Evolutionary conservation across 1,284 basidiomycete genomes (phyloP).

Genomic region (Cutaneotrichosporon curvatum): DNA sequence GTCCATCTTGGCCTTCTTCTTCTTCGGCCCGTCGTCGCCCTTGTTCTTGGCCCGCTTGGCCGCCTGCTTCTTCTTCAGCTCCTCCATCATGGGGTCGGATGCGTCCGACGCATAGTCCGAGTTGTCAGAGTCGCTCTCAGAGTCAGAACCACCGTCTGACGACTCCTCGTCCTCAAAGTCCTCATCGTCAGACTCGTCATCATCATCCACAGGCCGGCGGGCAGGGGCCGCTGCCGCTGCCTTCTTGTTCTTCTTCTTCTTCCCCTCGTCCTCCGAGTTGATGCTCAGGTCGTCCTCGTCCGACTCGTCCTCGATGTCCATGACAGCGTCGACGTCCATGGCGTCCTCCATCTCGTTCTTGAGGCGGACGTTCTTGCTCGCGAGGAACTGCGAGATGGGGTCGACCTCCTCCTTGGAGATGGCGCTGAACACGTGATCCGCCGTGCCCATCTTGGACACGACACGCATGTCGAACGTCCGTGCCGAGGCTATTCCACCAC

Average conservation of each 20-base stretch:
- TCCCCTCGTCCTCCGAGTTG: constrained; percentile 34
- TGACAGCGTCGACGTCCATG: constrained; percentile 58
- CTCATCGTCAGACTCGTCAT: constrained; percentile 78
- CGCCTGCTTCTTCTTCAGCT: constrained; percentile 51
- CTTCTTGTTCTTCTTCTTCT: constrained; percentile 26
- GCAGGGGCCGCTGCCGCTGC: constrained; percentile 49
- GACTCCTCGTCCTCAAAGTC: constrained; percentile 81
- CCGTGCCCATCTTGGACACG: constrained; percentile 64
- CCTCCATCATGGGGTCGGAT: constrained; percentile 60
- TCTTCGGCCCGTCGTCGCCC: constrained; percentile 27
- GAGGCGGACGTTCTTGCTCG: constrained; percentile 82
- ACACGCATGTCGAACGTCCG: constrained; percentile 94
- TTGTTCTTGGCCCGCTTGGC: constrained; percentile 51
- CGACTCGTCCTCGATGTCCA: constrained; percentile 74
- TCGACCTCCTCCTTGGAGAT: constrained; percentile 96
- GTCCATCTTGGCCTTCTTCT: constrained; percentile 37
- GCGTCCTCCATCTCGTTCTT: constrained; percentile 97
- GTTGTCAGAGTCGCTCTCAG: constrained; percentile 58
- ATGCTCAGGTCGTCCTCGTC: constrained; percentile 48
- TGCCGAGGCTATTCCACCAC: constrained; percentile 78
- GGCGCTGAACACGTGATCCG: constrained; percentile 82
- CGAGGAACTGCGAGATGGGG: constrained; percentile 73
- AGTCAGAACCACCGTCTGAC: constrained; percentile 76
- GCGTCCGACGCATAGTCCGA: constrained; percentile 48
- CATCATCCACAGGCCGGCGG: constrained; percentile 52